A percentile compares a stretch with the other conserved stretches of the same genome.
phyloP scores from a whole-genome alignment of 139 green algal species.

The Zygnema cylindricum region DNA sequence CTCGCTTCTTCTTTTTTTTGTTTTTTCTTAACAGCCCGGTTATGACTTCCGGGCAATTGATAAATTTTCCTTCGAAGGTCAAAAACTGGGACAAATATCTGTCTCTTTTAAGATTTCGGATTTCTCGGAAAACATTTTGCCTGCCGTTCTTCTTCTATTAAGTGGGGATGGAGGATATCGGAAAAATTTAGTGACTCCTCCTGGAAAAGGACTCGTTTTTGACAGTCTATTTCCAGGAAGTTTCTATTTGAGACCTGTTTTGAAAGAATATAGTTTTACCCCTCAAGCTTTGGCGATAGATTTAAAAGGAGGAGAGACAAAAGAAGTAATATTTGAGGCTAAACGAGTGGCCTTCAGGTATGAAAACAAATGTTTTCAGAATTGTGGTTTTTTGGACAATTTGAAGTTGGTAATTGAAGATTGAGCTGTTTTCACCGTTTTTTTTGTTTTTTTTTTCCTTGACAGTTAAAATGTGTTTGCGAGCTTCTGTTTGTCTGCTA shows the following conservation, averaged over 20 bases:
- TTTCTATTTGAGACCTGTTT: conserved; percentile 49
- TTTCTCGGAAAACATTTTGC: not conserved
- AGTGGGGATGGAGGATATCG: conserved; percentile 42
- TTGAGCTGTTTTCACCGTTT: too few relatives aligned
- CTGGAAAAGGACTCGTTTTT: conserved; percentile 25
- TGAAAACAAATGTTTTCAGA: conserved; percentile 26
- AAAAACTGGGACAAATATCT: conserved; percentile 44
- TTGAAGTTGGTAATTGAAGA: conserved; percentile 11
- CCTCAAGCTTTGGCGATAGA: conserved; percentile 31
- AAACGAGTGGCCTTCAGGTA: conserved; percentile 51
- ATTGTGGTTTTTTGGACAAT: conserved; percentile 23
- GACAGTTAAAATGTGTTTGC: too few relatives aligned
- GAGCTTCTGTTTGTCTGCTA: too few relatives aligned
- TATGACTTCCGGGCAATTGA: conserved; percentile 33
- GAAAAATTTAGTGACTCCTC: conserved; percentile 8
- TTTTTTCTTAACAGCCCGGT: conserved; percentile 20
- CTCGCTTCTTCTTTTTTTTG: too few relatives aligned
- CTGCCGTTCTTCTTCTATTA: conserved; percentile 55
- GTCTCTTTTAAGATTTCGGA: conserved; percentile 7
- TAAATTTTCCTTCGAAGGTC: conserved; percentile 45
- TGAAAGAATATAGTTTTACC: conserved; percentile 62
- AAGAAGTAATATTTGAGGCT: conserved; percentile 40
- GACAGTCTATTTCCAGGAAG: conserved; percentile 49
- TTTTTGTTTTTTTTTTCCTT: too few relatives aligned
- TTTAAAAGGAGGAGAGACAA: conserved; percentile 26